Conservation (phyloP, 2,329 filamentous ascomycete genomes). For the Teratosphaeriaceae sp. region DNA sequence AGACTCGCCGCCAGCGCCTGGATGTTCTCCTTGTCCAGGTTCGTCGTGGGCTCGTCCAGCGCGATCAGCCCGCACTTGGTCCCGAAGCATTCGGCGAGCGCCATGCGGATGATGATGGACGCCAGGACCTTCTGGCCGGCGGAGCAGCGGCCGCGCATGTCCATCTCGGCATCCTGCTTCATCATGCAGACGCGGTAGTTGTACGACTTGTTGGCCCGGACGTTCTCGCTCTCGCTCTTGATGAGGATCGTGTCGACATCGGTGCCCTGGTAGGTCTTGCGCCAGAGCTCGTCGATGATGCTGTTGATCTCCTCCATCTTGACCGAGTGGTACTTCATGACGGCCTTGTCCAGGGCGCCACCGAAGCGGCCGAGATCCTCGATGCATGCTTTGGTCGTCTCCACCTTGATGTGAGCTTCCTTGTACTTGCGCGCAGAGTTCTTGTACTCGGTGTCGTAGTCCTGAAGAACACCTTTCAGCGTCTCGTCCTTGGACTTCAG, state of each 20-base stretch:
- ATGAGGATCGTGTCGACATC: conserved; percentile 97
- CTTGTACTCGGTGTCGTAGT: conserved; percentile 84
- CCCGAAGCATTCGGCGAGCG: conserved; percentile 93
- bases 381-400: conserved; percentile 85
- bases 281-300: conserved; percentile 95
- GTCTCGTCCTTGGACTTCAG: conserved; percentile 83
- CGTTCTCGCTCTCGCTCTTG: conserved; percentile 72
- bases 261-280: conserved; percentile 90
- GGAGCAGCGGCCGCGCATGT: conserved; percentile 96
- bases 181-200: conserved; percentile 98
- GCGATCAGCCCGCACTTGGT: conserved; percentile 94
- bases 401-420: conserved; percentile 81
- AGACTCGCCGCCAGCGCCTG: conserved; percentile 77
- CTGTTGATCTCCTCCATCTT: conserved; percentile 99
- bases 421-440: conserved; percentile 75
- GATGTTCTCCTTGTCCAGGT: conserved; percentile 93
- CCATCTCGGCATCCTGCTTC: conserved; percentile 96
- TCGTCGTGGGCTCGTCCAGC: conserved; percentile 95
- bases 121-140: conserved; percentile 96
- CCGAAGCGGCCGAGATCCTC: conserved; percentile 81
- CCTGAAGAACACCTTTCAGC: conserved; percentile 61
- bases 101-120: conserved; percentile 93
- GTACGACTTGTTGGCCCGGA: conserved; percentile 71
- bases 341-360: conserved; percentile 83
- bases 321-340: conserved; percentile 91